A percentile compares a stretch with the other conserved stretches of the same genome.
phyloP scores from a whole-genome alignment of 2,329 filamentous ascomycete species.

The Venturiaceae sp. region DNA sequence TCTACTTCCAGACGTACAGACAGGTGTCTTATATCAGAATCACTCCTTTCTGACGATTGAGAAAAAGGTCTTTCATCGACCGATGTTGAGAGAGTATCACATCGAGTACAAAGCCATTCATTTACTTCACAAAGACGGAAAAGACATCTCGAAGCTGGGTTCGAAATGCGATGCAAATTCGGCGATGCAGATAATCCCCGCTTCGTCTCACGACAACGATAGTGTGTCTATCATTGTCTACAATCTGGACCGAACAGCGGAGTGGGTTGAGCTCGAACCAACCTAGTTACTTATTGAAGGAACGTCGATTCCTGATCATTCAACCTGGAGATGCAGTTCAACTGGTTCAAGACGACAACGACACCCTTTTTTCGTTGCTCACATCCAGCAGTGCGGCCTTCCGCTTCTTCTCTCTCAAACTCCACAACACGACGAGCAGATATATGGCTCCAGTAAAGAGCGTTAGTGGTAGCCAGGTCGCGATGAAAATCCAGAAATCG shows the following conservation, averaged over 20 bases:
- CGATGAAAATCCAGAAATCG: slow-evolving; percentile 4
- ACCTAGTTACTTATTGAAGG: too few species aligned
- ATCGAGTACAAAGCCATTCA: neutral
- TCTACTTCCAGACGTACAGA: neutral
- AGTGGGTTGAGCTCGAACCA: neutral
- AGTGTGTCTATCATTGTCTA: neutral
- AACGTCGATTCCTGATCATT: too few species aligned
- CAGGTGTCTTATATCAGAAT: neutral
- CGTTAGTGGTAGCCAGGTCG: slow-evolving; percentile 2
- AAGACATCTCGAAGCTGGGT: neutral
- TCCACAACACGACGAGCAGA: neutral
- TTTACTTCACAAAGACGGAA: neutral
- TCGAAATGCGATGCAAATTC: neutral
- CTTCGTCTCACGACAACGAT: neutral
- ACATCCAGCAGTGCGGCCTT: neutral
- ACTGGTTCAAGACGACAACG: neutral
- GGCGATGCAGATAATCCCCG: neutral
- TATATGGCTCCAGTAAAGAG: neutral
- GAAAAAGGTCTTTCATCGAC: neutral
- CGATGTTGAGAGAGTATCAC: neutral
- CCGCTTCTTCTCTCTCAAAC: neutral
- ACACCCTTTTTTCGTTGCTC: neutral
- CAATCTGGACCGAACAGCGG: neutral
- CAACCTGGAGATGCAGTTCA: too few species aligned
- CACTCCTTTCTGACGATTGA: neutral